phyloP scores from a whole-genome alignment of 371 early-diverging fungal species.

The Rhizopus delemar region DNA sequence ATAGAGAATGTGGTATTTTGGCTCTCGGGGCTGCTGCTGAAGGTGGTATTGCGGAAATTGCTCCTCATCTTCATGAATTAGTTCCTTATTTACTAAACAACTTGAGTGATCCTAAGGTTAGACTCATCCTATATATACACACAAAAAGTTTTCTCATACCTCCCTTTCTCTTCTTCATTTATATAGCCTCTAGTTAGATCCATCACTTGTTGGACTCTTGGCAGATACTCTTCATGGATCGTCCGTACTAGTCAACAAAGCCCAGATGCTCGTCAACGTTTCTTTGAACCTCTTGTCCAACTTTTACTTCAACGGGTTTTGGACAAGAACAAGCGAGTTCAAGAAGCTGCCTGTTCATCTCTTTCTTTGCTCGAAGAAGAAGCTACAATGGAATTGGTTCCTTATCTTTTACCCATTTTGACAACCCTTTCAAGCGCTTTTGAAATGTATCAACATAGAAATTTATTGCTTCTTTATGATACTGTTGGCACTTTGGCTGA shows the following conservation, averaged over 20 bases:
- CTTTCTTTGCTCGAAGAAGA: conserved; percentile 91
- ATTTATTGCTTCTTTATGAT: conserved; percentile 88
- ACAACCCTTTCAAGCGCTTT: conserved; percentile 78
- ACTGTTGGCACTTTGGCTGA: conserved; percentile 94
- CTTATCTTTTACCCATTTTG: conserved; percentile 83
- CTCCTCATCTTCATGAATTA: conserved; percentile 83
- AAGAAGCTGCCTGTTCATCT: conserved; percentile 92
- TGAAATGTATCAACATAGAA: conserved; percentile 85
- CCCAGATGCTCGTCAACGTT: conserved; percentile 63
- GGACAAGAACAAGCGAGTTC: conserved; percentile 92
- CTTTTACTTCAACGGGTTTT: conserved; percentile 76
- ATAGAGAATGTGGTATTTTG: conserved; percentile 92
- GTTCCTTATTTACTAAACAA: conserved; percentile 82
- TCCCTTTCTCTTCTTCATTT: not conserved
- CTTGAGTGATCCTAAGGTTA: conserved; percentile 78
- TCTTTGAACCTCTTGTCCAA: conserved; percentile 78
- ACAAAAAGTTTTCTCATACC: no score
- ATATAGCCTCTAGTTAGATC: conserved; percentile 85
- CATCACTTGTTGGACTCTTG: conserved; percentile 97
- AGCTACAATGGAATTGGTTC: conserved; percentile 72
- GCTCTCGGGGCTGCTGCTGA: conserved; percentile 97
- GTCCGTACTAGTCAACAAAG: conserved; percentile 50
- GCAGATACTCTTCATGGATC: conserved; percentile 86
- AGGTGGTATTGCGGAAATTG: conserved; percentile 84
- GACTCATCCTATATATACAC: not conserved